These are phyloP conservation scores for Metarhizium album DNA, from an alignment of 2,329 filamentous ascomycete genomes.

Conservation along the genomic window DNA sequence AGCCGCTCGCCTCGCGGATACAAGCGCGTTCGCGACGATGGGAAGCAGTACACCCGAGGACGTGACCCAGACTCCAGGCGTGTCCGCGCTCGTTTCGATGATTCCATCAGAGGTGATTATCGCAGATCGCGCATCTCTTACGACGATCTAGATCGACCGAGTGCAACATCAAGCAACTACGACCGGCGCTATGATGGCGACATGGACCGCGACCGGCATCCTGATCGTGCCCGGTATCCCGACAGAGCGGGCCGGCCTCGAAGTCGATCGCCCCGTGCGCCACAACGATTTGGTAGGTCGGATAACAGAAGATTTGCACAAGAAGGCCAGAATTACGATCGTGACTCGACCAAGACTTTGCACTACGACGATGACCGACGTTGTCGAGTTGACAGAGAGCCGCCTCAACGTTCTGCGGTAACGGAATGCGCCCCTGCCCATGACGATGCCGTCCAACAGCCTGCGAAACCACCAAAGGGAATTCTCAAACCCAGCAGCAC, in stretches of 20 bases:
- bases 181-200: constrained; percentile 13
- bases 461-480: constrained; percentile 29
- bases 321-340: constrained; percentile 11
- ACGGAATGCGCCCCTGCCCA: constrained; percentile 46
- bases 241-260: constrained; percentile 47
- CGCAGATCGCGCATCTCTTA: constrained; percentile 39
- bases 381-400: constrained; percentile 35
- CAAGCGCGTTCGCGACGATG: constrained; percentile 57
- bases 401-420: constrained; percentile 53
- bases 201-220: constrained; percentile 10
- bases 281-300: constrained; percentile 26
- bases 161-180: constrained; percentile 17
- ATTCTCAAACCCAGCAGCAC: constrained; percentile 8
- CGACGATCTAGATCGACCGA: constrained; percentile 46
- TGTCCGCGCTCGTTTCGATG: constrained; percentile 53
- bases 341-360: constrained; percentile 5
- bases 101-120: constrained; percentile 35
- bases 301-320: constrained; percentile 23
- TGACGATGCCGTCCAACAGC: constrained; percentile 59
- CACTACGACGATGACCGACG: constrained; percentile 5
- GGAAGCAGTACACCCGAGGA: constrained; percentile 39
- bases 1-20: constrained; percentile 53
- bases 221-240: constrained; percentile 21
- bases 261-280: constrained; percentile 38
- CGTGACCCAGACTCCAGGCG: constrained; percentile 42